Conservation (phyloP, 495 filamentous ascomycete species). For the Penicillium diatomitis region DNA sequence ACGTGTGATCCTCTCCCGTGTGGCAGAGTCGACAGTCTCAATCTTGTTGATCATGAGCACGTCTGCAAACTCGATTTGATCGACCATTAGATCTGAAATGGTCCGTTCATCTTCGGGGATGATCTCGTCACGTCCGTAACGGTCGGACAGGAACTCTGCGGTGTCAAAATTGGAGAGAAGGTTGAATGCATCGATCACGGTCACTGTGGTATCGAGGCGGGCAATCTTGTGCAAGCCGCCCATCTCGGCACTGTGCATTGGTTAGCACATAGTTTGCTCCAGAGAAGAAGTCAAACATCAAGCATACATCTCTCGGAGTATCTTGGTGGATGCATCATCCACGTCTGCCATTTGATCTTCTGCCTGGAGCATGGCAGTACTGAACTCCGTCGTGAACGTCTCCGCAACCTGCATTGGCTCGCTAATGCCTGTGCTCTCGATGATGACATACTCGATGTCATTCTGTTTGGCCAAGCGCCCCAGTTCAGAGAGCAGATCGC, state of each 20-base stretch:
- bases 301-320: slow-evolving; percentile 31
- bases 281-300: background rate
- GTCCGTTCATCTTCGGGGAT: slow-evolving; percentile 49
- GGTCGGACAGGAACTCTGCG: slow-evolving; percentile 44
- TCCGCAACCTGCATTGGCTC: slow-evolving; percentile 57
- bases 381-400: slow-evolving; percentile 48
- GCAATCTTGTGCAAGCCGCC: slow-evolving; percentile 46
- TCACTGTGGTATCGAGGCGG: slow-evolving; percentile 49
- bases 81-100: slow-evolving; percentile 51
- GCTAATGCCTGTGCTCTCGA: slow-evolving; percentile 53
- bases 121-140: slow-evolving; percentile 32
- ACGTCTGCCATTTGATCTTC: slow-evolving; percentile 19
- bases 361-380: slow-evolving; percentile 29
- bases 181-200: slow-evolving; percentile 51
- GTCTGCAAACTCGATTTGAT: slow-evolving; percentile 56
- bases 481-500: slow-evolving; percentile 47
- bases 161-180: slow-evolving; percentile 49
- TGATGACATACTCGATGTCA: slow-evolving; percentile 48
- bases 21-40: slow-evolving; percentile 31
- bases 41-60: slow-evolving; percentile 51
- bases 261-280: background rate
- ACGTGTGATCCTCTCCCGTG: slow-evolving; percentile 30
- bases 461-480: slow-evolving; percentile 39
- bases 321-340: slow-evolving; percentile 26
- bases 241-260: slow-evolving; percentile 26